Evolutionary conservation across 176 grass and related monocot genomes (phyloP), one percentile per base, ranked within the genome.

Genomic region (Oryza coarctata): DNA sequence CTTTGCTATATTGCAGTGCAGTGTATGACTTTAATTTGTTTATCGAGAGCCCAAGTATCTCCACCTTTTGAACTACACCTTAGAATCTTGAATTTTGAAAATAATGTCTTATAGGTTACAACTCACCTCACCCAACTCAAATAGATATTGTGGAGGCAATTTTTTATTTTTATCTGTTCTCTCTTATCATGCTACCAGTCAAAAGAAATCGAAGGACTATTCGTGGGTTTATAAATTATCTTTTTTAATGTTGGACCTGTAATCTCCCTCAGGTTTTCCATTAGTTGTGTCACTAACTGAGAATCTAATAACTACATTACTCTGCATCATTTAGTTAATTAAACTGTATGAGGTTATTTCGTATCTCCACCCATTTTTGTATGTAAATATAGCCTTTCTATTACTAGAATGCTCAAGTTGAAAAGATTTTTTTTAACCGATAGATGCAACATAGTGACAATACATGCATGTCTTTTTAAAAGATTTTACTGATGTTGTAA

Each of bases 1-100:
- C 25, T 84, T 81, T 74, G 15, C 17, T 79, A 32, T 77, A 63
- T 38, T 83, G 63, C 34, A 28, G 8, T 75, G 14, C 26, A 45
- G 28, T 43, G 6, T 57, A 28, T 38, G 44, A n/a, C 25, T 78
- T 83, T 40, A 25, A 41, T 33, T 26, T 79, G 33, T 71, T 65
- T 40, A 11, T 72, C 20, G 66, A 13, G 58, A 23, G 22, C 18
- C 23, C 62, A 57, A 57, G 15, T 68, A 26, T 55, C 15, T 64
- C 15, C 40, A 72, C 33, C 61, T 38, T 6, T 68, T 63, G n/a
- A 29, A 47, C 26, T 68, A 30, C 25, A 4, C 32, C 38, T 39
- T n/a, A n/a, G n/a, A n/a, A n/a, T n/a, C 15, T 43, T 43, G 40
- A 43, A 43, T 39, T 1, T 33, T 84, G 22, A 80, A 75, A 75